Percentiles rank a stretch among this genome's conserved stretches.
Conservation (phyloP, 352 stramenopile genomes). For the Phytophthora cryptogea region DNA sequence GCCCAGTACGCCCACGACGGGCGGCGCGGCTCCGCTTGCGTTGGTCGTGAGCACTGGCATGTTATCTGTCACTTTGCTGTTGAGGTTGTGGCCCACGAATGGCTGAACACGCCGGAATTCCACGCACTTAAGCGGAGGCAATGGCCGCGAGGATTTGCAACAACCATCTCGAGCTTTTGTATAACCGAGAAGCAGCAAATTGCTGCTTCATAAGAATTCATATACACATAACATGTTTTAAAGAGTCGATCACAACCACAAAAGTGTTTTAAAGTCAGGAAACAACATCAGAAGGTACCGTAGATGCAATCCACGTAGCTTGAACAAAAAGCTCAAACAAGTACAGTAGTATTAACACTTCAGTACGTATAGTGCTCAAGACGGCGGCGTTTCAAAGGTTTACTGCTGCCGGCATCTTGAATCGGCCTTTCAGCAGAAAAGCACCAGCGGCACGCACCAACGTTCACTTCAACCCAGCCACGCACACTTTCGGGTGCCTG, state of each 20-base stretch:
- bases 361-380: not conserved
- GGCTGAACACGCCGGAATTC: constrained; percentile 2
- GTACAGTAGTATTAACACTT: not conserved
- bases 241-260: too few species aligned
- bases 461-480: not conserved
- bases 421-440: not conserved
- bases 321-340: not conserved
- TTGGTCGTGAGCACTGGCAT: constrained; percentile 63
- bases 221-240: too few species aligned
- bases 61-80: not conserved
- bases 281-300: too few species aligned
- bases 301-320: too few species aligned
- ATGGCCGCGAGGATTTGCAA: not conserved
- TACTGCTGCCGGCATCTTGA: too few species aligned
- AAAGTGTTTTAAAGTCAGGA: too few species aligned
- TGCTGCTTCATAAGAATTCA: too few species aligned
- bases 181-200: too few species aligned
- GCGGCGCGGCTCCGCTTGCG: constrained; percentile 39
- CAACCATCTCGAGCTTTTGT: too few species aligned
- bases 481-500: not conserved
- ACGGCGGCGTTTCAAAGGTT: too few species aligned
- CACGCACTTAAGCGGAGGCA: not conserved
- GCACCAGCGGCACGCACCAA: not conserved
- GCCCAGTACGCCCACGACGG: constrained; percentile 92
- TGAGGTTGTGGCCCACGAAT: not conserved